Evolutionary conservation across 345 rosid species (phyloP), one percentile per base, ranked within the genome.

Genomic region (Rhizophora apiculata): DNA sequence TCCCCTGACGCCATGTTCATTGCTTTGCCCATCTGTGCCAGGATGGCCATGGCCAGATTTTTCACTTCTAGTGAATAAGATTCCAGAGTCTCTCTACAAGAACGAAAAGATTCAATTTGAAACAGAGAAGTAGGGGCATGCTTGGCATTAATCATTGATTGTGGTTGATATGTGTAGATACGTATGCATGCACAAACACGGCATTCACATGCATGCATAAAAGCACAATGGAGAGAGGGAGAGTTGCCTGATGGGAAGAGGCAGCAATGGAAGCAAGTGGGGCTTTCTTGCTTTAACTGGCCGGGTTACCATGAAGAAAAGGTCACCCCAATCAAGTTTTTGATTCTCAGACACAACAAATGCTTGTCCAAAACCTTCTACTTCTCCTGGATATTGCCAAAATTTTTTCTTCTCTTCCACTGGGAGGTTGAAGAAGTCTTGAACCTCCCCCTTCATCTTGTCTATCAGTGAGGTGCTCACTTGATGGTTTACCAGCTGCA

Each of bases 331-430:
- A 13, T 79, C 76, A 15, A 79, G 79, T 59, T 74, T 74, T 52
- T 79, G 82, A 19, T 75, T 79, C 34, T 74, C 76, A 3, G 79
- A 79, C 2, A 74, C 68, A 31, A 74, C 79, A 68, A 79, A 79
- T 29, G 69, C 65, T 62, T 79, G 76, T 1, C 79, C 82, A 56
- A 75, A 79, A 2, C 82, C 79, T 53, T 79, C 79, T 0, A 72
- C 24, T 8, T 79, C 82, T 59, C 71, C 82, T 53, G 52, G 31
- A 31, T 55, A 43, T 53, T 79, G 82, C 73, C 71, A 75, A 8
- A 56, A 73, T 6, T 54, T 70, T 20, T 73, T 67, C 72, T 80
- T 80, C 56, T 77, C 74, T 60, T 80, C 83, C 78, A 67, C 60
- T 27, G 83, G 68, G 13, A 73, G 57, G 22, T 73, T 63, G 64